A percentile compares a stretch with the other conserved stretches of the same genome.
These are phyloP conservation scores for Pulveroboletus sp. DNA, from an alignment of 768 basidiomycete genomes.

Conservation along the genomic window DNA sequence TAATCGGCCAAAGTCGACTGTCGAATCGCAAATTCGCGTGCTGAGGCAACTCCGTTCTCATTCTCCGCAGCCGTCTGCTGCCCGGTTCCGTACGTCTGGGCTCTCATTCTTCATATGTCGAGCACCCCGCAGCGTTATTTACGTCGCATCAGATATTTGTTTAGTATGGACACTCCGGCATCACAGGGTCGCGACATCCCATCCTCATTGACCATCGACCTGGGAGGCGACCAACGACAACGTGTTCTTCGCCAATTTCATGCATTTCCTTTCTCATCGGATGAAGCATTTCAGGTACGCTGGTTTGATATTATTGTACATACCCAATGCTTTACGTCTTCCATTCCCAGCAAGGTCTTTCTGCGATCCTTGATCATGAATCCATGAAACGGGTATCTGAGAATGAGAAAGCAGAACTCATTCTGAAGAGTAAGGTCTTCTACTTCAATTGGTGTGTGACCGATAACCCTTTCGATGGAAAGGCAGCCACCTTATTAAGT, in stretches of 20 bases:
- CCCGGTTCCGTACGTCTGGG: neutral
- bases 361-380: conserved; percentile 47
- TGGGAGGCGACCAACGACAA: conserved; percentile 13
- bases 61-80: neutral
- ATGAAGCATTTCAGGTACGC: conserved; percentile 57
- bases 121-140: conserved; percentile 10
- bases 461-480: conserved; percentile 24
- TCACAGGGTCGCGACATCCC: conserved; percentile 13
- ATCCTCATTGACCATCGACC: conserved; percentile 11
- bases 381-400: conserved; percentile 33
- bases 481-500: conserved; percentile 23
- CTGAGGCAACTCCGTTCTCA: no score
- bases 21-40: no score
- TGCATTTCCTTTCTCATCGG: conserved; percentile 50
- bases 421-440: conserved; percentile 57
- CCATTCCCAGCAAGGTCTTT: conserved; percentile 57
- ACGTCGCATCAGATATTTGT: conserved; percentile 16
- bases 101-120: neutral
- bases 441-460: conserved; percentile 62
- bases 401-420: conserved; percentile 42
- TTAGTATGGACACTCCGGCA: no score
- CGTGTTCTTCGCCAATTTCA: conserved; percentile 33
- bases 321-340: neutral
- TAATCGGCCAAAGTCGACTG: conserved; percentile 17
- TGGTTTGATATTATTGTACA: neutral